Conservation (phyloP, 2,329 filamentous ascomycete genomes). For the Waltergamsia citrina region DNA sequence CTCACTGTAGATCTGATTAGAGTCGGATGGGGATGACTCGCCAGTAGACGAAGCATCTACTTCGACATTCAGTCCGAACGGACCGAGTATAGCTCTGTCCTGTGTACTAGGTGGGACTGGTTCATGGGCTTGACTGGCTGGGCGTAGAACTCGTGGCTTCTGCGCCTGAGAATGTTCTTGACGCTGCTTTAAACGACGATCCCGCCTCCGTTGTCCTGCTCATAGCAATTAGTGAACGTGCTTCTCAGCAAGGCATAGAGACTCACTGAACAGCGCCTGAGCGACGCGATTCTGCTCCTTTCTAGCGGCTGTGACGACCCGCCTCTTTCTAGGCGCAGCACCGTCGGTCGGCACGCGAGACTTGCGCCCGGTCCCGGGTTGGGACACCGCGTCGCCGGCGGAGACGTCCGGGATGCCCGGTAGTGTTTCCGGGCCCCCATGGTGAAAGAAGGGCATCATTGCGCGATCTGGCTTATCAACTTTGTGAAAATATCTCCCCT, state of each 20-base stretch:
- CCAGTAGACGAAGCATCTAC: no score
- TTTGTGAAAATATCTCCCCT: no score
- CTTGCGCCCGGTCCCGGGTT: no score
- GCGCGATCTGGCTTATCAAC: no score
- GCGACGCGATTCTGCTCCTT: constrained; percentile 15
- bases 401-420: no score
- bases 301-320: constrained; percentile 11
- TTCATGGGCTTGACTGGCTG: neutral
- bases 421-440: no score
- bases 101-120: neutral
- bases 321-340: constrained; percentile 5
- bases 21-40: no score
- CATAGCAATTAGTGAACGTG: neutral
- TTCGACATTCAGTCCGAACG: no score
- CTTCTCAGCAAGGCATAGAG: neutral
- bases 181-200: constrained; percentile 2
- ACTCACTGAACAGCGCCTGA: constrained; percentile 13
- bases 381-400: no score
- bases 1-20: neutral
- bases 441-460: no score
- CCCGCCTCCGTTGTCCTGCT: constrained; percentile 9
- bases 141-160: neutral
- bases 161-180: neutral
- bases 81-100: no score
- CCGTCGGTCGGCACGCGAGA: no score